Base-by-base conservation (phyloP, 768 basidiomycete species). In the Termitomyces sp. region DNA sequence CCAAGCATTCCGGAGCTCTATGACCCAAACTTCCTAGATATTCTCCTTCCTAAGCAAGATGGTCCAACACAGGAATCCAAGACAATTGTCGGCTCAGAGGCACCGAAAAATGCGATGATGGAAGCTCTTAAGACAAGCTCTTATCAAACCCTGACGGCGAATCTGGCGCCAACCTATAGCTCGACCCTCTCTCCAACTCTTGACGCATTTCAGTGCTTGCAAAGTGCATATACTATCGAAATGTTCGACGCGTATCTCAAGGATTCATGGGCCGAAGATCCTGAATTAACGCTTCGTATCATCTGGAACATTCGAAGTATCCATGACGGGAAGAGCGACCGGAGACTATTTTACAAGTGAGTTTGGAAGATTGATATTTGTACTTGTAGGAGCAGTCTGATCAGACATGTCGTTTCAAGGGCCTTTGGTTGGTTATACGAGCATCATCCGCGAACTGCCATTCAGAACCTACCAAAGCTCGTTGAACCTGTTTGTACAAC, bases 241-340 rank as follows among this genome's bases (percentile, higher is more conserved):
- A 43, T 56, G 0, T 61, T 83, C 18, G 66, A 74, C 46, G 33
- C 43, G 0, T 63, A 73, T 43, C 74, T 89, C 1, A 60, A 64
- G 0, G 69, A 74, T 5, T 75, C n/a, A n/a, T 90, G 86, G 86
- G 65, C 62, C 25, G 80, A 84, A 54, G 82, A 88, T 61, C 70
- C 85, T 0, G 57, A 64, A 7, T 59, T 83, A n/a, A 86, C 87
- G 0, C 73, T 89, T 35, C 75, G 76, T 32, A 71, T 89, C 53
- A 85, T 91, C 56, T 89, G 86, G 84, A 81, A 83, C 54, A 62
- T 79, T 44, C 68, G 87, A 29, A 87, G 84, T 35, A 88, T 91
- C 29, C 85, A 86, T 53, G 84, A 89, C 40, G 87, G 88, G 0
- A 86, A 84, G 61, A 70, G 75, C 6, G 80, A 82, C 43, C 83